A percentile compares a stretch with the other conserved stretches of the same genome.
phyloP scores from a whole-genome alignment of 345 rosid genomes.

The Eucalyptus curtisii region DNA sequence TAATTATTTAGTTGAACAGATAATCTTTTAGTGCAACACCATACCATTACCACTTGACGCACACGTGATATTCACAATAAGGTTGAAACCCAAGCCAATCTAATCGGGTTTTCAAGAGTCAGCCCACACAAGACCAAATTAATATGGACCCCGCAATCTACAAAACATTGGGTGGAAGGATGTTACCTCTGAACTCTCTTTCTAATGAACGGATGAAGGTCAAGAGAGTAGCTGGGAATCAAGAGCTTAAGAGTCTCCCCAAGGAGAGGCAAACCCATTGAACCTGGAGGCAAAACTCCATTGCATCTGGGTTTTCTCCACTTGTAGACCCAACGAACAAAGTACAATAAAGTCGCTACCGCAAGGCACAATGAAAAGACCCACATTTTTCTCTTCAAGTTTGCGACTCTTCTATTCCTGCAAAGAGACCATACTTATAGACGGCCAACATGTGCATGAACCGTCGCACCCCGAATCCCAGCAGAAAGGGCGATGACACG shows the following conservation, averaged over 20 bases:
- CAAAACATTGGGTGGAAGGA: background rate
- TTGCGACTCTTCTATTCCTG: background rate
- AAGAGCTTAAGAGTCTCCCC: conserved; percentile 8
- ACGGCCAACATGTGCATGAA: background rate
- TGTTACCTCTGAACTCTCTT: background rate
- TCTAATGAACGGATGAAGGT: conserved; percentile 3
- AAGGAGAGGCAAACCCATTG: conserved; percentile 8
- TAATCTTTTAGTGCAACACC: background rate
- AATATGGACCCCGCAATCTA: background rate
- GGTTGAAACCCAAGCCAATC: background rate
- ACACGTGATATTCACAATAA: background rate
- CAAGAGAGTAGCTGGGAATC: background rate
- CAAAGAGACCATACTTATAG: background rate
- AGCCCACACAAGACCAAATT: background rate
- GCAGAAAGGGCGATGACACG: too few relatives aligned
- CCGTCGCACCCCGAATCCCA: too few relatives aligned
- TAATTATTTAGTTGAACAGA: background rate
- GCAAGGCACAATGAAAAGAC: background rate
- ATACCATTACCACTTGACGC: background rate
- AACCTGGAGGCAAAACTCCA: conserved; percentile 9
- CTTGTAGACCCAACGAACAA: background rate
- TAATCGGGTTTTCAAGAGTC: too few relatives aligned
- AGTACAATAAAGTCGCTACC: background rate
- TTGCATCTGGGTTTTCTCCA: conserved; percentile 2
- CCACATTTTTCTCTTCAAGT: background rate